phyloP scores from a whole-genome alignment of 225 moss, liverwort and hornwort genomes.

The Rhytidiadelphus loreus region DNA sequence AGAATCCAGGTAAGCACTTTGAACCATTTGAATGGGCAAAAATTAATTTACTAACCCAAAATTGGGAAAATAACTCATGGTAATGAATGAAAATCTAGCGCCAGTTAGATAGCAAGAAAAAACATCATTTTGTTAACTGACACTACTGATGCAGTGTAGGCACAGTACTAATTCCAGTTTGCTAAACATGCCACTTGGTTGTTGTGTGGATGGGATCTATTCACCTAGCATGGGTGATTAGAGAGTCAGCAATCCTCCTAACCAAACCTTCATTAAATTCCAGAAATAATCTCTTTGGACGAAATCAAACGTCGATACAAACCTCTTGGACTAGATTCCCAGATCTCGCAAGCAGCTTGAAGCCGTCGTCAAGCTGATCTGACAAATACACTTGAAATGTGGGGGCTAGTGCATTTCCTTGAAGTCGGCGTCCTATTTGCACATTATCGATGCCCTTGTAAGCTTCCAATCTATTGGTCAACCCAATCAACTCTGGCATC shows the following conservation, averaged over 20 bases:
- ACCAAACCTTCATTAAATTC: neutral
- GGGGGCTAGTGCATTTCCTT: slow-evolving; percentile 58
- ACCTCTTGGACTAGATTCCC: slow-evolving; percentile 43
- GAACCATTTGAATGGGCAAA: neutral
- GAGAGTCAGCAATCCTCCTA: neutral
- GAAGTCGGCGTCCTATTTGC: slow-evolving; percentile 43
- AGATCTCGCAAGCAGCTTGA: slow-evolving; percentile 65
- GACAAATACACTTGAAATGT: slow-evolving; percentile 73
- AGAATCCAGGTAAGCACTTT: neutral
- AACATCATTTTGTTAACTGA: neutral
- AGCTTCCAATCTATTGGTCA: slow-evolving; percentile 32
- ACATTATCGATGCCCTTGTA: slow-evolving; percentile 46
- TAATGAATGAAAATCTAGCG: neutral
- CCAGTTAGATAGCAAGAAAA: neutral
- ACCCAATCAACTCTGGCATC: slow-evolving; percentile 39
- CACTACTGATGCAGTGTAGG: too few relatives aligned
- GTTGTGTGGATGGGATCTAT: neutral
- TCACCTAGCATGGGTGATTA: neutral
- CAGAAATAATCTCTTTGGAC: neutral
- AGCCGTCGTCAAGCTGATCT: slow-evolving; percentile 51
- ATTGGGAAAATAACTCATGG: neutral
- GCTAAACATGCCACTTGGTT: neutral
- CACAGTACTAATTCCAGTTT: neutral
- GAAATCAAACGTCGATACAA: neutral
- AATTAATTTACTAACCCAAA: neutral